These are phyloP conservation scores for Pichia cabralensis DNA, from an alignment of 805 yeast genomes.

Conservation along the genomic window DNA sequence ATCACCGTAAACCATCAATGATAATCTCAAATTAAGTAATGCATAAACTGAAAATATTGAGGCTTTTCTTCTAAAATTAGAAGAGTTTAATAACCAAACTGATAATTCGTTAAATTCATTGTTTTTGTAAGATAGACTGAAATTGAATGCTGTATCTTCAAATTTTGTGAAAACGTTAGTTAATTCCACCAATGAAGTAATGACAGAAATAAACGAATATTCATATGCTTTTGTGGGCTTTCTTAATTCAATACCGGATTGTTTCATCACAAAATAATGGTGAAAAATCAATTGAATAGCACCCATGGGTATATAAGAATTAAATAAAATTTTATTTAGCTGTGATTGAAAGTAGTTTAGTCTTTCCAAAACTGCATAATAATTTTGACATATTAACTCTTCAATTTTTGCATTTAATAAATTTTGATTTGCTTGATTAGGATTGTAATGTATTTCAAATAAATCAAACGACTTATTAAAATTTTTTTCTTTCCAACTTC, in stretches of 20 bases:
- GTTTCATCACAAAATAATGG: conserved; percentile 4
- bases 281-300: conserved; percentile 6
- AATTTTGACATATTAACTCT: conserved; percentile 1
- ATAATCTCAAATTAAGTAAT: conserved; percentile 5
- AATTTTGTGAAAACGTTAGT: conserved; percentile 6
- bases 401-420: conserved; percentile 1
- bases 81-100: conserved; percentile 6
- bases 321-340: conserved; percentile 7
- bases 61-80: conserved; percentile 8
- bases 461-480: not conserved
- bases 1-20: conserved; percentile 10
- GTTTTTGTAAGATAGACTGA: not conserved
- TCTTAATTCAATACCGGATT: conserved; percentile 2
- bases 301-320: conserved; percentile 8
- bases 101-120: conserved; percentile 6
- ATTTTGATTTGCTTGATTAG: too few relatives aligned
- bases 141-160: conserved; percentile 1
- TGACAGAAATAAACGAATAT: conserved; percentile 10
- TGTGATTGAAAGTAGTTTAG: conserved; percentile 9
- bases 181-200: conserved; percentile 8
- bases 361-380: conserved; percentile 11
- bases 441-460: not conserved
- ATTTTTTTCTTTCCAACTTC: conserved; percentile 4
- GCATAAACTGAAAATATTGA: conserved; percentile 6
- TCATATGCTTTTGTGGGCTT: conserved; percentile 5